Percentiles rank a stretch among this genome's conserved stretches.
These are phyloP conservation scores for Kappamyces sp. DNA, from an alignment of 192 early-diverging fungal species.

Conservation along the genomic window DNA sequence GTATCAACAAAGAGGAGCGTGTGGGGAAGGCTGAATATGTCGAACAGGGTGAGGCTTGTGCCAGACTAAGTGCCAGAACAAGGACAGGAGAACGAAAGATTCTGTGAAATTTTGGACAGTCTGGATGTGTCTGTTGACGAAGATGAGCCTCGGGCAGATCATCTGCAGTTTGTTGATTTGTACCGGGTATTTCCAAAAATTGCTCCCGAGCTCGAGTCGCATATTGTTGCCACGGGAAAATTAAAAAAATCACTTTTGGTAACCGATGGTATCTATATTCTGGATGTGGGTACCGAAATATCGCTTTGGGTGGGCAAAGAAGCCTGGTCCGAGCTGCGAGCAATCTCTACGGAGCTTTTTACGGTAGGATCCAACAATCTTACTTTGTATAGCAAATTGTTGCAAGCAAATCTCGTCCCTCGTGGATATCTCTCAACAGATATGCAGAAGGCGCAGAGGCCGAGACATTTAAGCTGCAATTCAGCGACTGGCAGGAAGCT, in stretches of 20 bases:
- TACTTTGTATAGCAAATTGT: conserved; percentile 26
- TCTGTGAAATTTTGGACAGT: conserved; percentile 11
- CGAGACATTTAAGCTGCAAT: conserved; percentile 47
- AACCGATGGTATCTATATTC: conserved; percentile 34
- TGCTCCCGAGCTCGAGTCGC: conserved; percentile 20
- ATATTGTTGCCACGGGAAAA: conserved; percentile 23
- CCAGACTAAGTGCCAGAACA: conserved; percentile 10
- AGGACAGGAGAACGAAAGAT: conserved; percentile 14
- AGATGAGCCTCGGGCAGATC: not conserved
- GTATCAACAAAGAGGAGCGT: conserved; percentile 34
- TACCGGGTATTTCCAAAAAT: conserved; percentile 25
- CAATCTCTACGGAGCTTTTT: conserved; percentile 33
- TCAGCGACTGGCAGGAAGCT: conserved; percentile 40
- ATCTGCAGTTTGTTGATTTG: not conserved
- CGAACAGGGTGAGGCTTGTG: conserved; percentile 28
- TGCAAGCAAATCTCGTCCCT: conserved; percentile 26
- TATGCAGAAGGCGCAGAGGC: conserved; percentile 32
- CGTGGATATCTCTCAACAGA: conserved; percentile 36
- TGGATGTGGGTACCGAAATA: conserved; percentile 43
- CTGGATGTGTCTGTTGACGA: not conserved
- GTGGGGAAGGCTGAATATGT: conserved; percentile 25
- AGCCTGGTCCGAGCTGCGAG: conserved; percentile 14
- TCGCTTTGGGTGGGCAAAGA: conserved; percentile 46
- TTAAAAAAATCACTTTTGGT: conserved; percentile 24
- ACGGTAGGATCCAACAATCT: conserved; percentile 23